phyloP scores from a whole-genome alignment of 2,329 filamentous ascomycete species.

The Penicillium sp. region DNA sequence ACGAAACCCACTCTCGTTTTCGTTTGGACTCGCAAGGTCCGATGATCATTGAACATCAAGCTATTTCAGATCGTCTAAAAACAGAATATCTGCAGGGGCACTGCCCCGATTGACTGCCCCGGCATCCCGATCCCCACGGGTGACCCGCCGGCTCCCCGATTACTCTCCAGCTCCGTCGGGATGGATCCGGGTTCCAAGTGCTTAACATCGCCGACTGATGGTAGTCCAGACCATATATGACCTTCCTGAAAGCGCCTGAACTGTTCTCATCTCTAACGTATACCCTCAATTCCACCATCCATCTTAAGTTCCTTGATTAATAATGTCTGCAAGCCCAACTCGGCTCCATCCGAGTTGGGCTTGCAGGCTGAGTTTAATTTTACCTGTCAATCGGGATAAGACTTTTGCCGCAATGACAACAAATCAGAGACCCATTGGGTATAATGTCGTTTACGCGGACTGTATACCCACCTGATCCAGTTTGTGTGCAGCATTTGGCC shows the following conservation, averaged over 20 bases:
- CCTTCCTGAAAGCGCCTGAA: neutral
- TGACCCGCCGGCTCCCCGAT: constrained; percentile 4
- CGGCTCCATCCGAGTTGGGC: neutral
- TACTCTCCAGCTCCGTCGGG: neutral
- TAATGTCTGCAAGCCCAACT: neutral
- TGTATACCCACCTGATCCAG: neutral
- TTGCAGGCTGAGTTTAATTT: neutral
- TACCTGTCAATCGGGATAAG: neutral
- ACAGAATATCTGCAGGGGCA: neutral
- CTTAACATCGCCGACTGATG: neutral
- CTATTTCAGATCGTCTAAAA: neutral
- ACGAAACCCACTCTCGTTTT: neutral
- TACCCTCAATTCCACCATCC: neutral
- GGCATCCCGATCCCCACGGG: constrained; percentile 6
- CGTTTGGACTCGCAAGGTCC: neutral
- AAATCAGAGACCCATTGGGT: neutral
- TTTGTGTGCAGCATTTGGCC: neutral
- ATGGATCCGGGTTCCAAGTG: neutral
- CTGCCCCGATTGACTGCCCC: neutral
- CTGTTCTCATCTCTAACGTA: no score
- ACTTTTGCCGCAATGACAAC: neutral
- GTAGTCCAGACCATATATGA: neutral
- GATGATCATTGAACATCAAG: neutral
- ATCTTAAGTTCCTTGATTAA: neutral
- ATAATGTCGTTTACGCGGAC: neutral